phyloP scores from a whole-genome alignment of 108 stramenopile genomes.

The Aurantiochytrium sp. region DNA sequence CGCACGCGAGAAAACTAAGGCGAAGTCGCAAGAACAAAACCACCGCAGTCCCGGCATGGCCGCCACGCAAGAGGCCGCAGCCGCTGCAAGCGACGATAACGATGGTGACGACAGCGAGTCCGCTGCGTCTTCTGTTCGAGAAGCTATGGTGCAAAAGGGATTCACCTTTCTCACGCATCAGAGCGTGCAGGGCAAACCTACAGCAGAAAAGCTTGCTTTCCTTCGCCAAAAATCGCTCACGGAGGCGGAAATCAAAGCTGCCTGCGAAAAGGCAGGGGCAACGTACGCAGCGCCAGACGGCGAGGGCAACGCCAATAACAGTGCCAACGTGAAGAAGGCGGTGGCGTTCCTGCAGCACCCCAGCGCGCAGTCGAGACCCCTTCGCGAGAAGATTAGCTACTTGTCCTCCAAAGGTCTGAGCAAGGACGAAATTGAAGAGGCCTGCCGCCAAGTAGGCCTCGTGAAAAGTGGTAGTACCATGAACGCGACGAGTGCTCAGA shows the following conservation, averaged over 20 bases:
- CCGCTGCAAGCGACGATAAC: not conserved
- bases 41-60: not conserved
- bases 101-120: not conserved
- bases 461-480: not conserved
- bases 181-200: not conserved
- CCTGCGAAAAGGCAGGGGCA: not conserved
- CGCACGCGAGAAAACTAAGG: not conserved
- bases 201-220: not conserved
- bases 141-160: not conserved
- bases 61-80: not conserved
- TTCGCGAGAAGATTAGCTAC: not conserved
- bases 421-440: not conserved
- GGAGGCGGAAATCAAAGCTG: not conserved
- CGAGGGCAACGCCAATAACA: not conserved
- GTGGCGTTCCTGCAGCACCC: not conserved
- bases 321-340: not conserved
- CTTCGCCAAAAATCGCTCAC: not conserved
- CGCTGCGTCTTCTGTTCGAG: not conserved
- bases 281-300: not conserved
- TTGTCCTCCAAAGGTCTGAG: not conserved
- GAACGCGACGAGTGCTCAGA: not conserved
- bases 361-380: not conserved
- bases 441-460: not conserved
- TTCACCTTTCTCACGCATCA: not conserved
- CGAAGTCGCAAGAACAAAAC: no score